Base-by-base conservation (phyloP, 1,139 yeast species). In the Saccharomyces hybrid region DNA sequence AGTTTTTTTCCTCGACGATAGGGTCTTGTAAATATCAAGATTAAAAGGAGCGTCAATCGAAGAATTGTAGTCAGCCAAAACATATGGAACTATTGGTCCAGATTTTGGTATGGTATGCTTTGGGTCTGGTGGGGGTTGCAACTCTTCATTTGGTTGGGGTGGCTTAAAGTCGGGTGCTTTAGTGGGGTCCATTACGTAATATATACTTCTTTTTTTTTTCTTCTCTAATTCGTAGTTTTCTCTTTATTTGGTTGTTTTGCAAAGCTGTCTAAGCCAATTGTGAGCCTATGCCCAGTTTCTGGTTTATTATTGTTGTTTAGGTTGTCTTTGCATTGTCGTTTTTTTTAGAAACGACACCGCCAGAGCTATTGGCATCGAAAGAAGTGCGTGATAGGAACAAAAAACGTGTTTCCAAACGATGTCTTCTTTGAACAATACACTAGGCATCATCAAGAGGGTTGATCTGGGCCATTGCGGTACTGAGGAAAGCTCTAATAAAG, bases 161-260 rank as follows among this genome's bases (percentile, higher is more conserved):
- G 90, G 90, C 50, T 81, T 79, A 67, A 85, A 85, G 67, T 84
- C 81, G 32, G 93, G 91, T 61, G 85, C 91, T 71, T 82, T 80
- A 5, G 88, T 84, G 32, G 95, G 95, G 66, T 85, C 95, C 95
- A 86, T 85, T 50, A 25, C 31, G 23, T 14, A 38, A 38, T 38
- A 38, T 38, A 16, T 38, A 5, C 34, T 16, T 9, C n/a, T 38
- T 38, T 13, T 16, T 9, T 38, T 38, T 38, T 13, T 8, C n/a
- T 38, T 16, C 42, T 38, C 13, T 11, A 38, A 2, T 38, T 16
- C 42, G 13, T 20, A 38, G 5, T 4, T 38, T 14, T 38, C 25
- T 38, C 23, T 38, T 11, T 38, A 5, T 16, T 38, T 38, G 11
- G 23, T 7, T 14, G n/a, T 16, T 8, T 4, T 2, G 11, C 42